A percentile compares a stretch with the other conserved stretches of the same genome.
phyloP scores from a whole-genome alignment of 345 rosid species.

The Aquilaria malaccensis region DNA sequence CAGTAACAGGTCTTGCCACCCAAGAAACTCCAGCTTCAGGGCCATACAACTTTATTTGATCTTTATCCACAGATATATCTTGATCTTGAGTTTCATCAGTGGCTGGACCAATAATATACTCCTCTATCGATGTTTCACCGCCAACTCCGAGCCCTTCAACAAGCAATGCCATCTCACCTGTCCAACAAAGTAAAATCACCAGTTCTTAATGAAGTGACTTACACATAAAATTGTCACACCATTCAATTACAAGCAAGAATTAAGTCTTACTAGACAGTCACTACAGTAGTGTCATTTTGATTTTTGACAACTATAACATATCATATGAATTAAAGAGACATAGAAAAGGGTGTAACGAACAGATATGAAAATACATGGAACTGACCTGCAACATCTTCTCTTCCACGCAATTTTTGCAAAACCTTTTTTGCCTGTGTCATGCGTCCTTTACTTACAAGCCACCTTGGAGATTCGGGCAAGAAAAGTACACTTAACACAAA shows the following conservation, averaged over 20 bases:
- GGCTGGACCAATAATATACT: slow-evolving; percentile 78
- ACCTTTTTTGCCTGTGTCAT: slow-evolving; percentile 90
- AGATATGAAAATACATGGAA: neutral
- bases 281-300: no score
- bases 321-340: no score
- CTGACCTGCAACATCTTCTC: slow-evolving; percentile 92
- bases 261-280: no score
- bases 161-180: slow-evolving; percentile 99
- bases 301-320: no score
- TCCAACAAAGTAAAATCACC: slow-evolving; percentile 18
- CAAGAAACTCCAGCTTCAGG: slow-evolving; percentile 76
- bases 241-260: no score
- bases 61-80: slow-evolving; percentile 60
- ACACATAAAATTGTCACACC: no score
- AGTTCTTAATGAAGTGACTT: neutral
- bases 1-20: slow-evolving; percentile 84
- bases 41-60: slow-evolving; percentile 77
- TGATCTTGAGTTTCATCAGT: slow-evolving; percentile 46
- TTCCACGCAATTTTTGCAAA: slow-evolving; percentile 66
- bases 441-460: slow-evolving; percentile 96
- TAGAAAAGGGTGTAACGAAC: no score
- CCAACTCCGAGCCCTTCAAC: slow-evolving; percentile 94
- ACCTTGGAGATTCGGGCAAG: slow-evolving; percentile 97
- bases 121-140: slow-evolving; percentile 75
- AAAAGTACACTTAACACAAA: slow-evolving; percentile 50